phyloP scores from a whole-genome alignment of 2,329 filamentous ascomycete species.

The Colletotrichum acutatum region DNA sequence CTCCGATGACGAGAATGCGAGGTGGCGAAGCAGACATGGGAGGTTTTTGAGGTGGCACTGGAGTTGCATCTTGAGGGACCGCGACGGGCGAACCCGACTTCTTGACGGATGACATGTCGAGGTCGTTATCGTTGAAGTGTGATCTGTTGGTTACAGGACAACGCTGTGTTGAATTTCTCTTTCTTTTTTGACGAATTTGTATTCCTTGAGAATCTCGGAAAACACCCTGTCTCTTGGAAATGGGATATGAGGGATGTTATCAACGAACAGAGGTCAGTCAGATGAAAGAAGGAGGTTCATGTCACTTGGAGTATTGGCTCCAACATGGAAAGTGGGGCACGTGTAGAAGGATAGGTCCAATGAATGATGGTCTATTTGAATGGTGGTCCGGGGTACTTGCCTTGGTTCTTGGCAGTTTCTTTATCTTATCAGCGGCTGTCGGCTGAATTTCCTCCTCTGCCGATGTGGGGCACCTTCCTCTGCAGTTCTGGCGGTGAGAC shows the following conservation, averaged over 20 bases:
- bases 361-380: neutral
- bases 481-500: neutral
- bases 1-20: slow-evolving; percentile 83
- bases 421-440: neutral
- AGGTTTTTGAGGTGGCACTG: slow-evolving; percentile 52
- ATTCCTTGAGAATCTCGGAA: neutral
- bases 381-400: neutral
- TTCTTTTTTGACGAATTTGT: neutral
- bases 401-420: neutral
- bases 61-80: slow-evolving; percentile 35
- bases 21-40: slow-evolving; percentile 62
- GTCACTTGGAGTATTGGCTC: neutral
- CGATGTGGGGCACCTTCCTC: neutral
- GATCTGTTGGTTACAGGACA: neutral
- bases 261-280: neutral
- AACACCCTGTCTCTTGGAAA: neutral
- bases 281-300: neutral
- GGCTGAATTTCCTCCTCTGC: neutral
- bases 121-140: neutral
- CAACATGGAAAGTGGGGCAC: neutral
- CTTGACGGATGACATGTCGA: slow-evolving; percentile 29
- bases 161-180: neutral
- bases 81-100: slow-evolving; percentile 28
- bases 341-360: neutral
- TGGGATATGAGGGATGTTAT: neutral